Evolutionary conservation across 306 rosid genomes (phyloP).

Genomic region (Dryas drummondii): DNA sequence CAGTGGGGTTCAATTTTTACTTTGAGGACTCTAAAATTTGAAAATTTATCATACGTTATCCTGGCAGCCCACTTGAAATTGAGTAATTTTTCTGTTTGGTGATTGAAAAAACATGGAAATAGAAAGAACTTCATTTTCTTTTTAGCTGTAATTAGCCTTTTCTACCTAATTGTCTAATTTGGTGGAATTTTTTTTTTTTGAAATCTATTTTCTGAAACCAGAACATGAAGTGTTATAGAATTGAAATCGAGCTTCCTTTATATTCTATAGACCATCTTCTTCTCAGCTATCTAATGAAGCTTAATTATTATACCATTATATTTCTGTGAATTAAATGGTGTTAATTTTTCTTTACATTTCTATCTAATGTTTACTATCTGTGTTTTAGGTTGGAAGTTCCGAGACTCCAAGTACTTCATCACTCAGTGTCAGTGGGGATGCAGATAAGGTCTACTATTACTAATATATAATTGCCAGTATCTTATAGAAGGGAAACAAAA

Average conservation of each 20-base stretch:
- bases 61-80: not conserved
- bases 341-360: not conserved
- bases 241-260: not conserved
- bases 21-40: not conserved
- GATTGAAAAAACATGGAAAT: not conserved
- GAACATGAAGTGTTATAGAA: no score
- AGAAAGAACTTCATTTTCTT: not conserved
- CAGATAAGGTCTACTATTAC: conserved; percentile 52
- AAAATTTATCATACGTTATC: not conserved
- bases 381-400: conserved; percentile 54
- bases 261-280: conserved; percentile 12
- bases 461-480: no score
- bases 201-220: no score
- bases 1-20: not conserved
- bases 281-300: conserved; percentile 6
- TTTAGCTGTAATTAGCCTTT: no score
- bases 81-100: not conserved
- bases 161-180: not conserved
- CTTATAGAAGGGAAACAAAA: not conserved
- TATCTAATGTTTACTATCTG: conserved; percentile 21
- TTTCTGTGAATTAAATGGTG: not conserved
- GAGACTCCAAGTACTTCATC: conserved; percentile 61
- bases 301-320: not conserved
- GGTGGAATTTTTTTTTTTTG: not conserved
- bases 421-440: conserved; percentile 60